Conservation (phyloP, 2,329 filamentous ascomycete species). For the Colletotrichum sojae region DNA sequence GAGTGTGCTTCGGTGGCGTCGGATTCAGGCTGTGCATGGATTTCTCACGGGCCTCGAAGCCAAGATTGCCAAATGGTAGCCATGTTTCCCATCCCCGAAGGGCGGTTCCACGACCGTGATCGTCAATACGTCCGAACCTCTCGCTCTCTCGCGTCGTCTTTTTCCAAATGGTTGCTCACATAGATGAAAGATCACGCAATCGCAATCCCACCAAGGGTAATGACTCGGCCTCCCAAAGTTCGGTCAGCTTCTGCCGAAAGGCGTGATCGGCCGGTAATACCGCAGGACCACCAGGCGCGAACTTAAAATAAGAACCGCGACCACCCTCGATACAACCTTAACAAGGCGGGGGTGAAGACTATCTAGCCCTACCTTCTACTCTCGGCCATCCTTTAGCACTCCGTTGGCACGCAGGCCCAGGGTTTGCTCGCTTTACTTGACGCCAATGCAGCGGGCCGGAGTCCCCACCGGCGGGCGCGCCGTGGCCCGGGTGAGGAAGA, state of each 20-base stretch:
- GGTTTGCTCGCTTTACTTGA: slow-evolving; percentile 8
- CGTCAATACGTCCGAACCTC: slow-evolving; percentile 1
- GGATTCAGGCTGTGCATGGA: no score
- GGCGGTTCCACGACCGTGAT: neutral
- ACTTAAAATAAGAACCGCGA: slow-evolving; percentile 9
- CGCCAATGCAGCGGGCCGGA: slow-evolving; percentile 23
- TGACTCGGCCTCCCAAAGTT: slow-evolving; percentile 11
- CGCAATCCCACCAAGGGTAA: slow-evolving; percentile 9
- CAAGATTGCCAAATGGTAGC: no score
- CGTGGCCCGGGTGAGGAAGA: slow-evolving; percentile 12
- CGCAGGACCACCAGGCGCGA: slow-evolving; percentile 8
- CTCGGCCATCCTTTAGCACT: neutral
- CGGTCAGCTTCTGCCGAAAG: neutral
- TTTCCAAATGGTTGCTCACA: slow-evolving; percentile 8
- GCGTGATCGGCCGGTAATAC: slow-evolving; percentile 22
- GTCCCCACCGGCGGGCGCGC: slow-evolving; percentile 33
- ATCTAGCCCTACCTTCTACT: neutral
- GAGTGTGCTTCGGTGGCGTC: no score
- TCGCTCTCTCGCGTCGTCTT: neutral
- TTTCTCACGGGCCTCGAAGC: no score
- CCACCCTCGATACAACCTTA: neutral
- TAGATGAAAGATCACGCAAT: slow-evolving; percentile 25
- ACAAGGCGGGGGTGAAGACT: no score
- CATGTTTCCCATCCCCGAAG: neutral
- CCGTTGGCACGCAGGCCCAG: neutral